Percentiles rank a stretch among this genome's conserved stretches.
Evolutionary conservation across 2,329 filamentous ascomycete species (phyloP).

Genomic region (Ceratocystis cubensis): DNA sequence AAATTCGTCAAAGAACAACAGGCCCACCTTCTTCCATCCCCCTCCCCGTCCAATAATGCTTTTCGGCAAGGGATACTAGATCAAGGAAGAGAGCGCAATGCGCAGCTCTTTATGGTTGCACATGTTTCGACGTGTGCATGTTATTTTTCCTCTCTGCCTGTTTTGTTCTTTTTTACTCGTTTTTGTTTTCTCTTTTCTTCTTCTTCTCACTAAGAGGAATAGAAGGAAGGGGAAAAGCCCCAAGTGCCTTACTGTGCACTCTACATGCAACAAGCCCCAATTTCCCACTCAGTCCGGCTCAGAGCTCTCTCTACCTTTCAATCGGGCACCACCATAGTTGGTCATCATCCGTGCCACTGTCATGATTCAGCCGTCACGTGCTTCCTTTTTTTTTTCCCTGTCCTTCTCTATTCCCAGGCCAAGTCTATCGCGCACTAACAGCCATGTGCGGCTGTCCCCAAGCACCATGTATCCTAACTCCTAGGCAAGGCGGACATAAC

Average conservation of each 20-base stretch:
- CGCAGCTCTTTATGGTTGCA: neutral
- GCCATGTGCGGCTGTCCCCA: too few species aligned
- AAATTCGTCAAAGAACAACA: neutral
- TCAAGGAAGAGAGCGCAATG: neutral
- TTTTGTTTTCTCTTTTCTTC: neutral
- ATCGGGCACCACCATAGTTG: too few species aligned
- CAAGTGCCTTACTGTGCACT: too few species aligned
- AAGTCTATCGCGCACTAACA: too few species aligned
- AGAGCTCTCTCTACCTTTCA: too few species aligned
- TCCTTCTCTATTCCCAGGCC: too few species aligned
- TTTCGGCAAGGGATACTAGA: conserved; percentile 2
- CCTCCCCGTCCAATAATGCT: neutral
- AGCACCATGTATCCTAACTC: neutral
- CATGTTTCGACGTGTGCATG: conserved; percentile 2
- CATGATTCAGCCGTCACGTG: too few species aligned
- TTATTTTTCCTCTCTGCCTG: neutral
- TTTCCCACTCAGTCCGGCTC: too few species aligned
- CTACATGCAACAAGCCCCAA: too few species aligned
- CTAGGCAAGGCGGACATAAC: neutral
- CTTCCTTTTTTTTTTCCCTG: too few species aligned
- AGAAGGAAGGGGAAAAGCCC: neutral
- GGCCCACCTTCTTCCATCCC: neutral
- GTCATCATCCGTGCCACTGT: too few species aligned
- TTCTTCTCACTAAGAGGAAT: neutral
- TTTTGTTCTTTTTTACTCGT: too few species aligned